Conservation (phyloP, 1,284 basidiomycete genomes). For the Polyporus tsugae region DNA sequence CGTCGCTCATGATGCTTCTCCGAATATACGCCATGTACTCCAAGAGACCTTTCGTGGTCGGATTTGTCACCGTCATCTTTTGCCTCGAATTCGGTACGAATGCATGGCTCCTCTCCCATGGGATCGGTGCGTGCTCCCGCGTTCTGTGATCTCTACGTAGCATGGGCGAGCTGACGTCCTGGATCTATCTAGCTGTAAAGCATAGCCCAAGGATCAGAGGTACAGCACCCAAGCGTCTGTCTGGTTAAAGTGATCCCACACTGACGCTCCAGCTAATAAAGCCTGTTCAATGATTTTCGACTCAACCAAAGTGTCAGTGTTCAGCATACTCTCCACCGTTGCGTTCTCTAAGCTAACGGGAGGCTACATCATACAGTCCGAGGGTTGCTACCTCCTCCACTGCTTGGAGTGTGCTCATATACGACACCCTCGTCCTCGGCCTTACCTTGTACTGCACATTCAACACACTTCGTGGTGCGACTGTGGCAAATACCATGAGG, state of each 20-base stretch:
- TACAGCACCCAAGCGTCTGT: background rate
- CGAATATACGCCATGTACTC: constrained; percentile 59
- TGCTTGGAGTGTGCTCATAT: constrained; percentile 63
- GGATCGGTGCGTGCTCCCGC: constrained; percentile 25
- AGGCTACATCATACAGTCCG: constrained; percentile 10
- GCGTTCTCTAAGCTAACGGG: background rate
- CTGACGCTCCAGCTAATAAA: constrained; percentile 29
- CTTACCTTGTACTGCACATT: constrained; percentile 56
- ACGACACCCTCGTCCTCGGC: constrained; percentile 59
- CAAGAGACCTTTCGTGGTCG: constrained; percentile 45
- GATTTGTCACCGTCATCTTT: constrained; percentile 47
- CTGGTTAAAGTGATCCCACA: background rate
- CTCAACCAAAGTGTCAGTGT: constrained; percentile 42
- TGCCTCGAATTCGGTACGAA: constrained; percentile 53
- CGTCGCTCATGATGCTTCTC: constrained; percentile 64
- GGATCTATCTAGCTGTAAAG: constrained; percentile 20
- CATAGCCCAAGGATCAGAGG: constrained; percentile 25
- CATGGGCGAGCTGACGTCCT: background rate
- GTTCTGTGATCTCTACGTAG: background rate
- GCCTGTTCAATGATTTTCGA: constrained; percentile 66
- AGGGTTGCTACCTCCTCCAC: constrained; percentile 51
- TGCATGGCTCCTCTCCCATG: constrained; percentile 52
- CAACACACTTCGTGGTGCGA: constrained; percentile 48
- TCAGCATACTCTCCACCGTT: constrained; percentile 11
- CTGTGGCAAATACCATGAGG: constrained; percentile 52